Evolutionary conservation across 768 basidiomycete genomes (phyloP).

Genomic region (Trametes meyenii): DNA sequence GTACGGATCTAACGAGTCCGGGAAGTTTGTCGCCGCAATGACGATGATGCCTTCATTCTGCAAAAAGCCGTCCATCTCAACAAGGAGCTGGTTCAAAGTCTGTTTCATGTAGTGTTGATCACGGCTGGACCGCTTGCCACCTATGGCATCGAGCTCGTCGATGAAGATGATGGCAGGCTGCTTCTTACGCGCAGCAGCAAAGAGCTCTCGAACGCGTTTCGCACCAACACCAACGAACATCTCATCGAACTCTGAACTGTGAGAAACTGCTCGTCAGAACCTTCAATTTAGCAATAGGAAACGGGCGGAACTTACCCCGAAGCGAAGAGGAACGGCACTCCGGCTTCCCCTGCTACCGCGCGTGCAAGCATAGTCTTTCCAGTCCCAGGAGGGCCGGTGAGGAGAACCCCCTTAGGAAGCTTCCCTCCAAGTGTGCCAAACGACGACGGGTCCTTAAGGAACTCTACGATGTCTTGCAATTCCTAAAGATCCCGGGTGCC

Average conservation of each 20-base stretch:
- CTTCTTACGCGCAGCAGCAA: conserved; percentile 90
- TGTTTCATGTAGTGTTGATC: conserved; percentile 92
- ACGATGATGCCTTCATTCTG: conserved; percentile 94
- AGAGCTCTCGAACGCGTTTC: conserved; percentile 93
- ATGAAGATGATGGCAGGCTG: conserved; percentile 99
- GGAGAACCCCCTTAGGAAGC: conserved; percentile 89
- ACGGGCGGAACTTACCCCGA: conserved; percentile 61
- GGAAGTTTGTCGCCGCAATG: conserved; percentile 98
- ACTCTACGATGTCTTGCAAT: conserved; percentile 92
- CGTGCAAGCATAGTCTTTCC: conserved; percentile 99
- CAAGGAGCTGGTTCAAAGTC: conserved; percentile 93
- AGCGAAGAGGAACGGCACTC: conserved; percentile 96
- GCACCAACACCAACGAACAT: conserved; percentile 97
- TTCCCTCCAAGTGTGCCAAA: conserved; percentile 93
- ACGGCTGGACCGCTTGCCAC: conserved; percentile 81
- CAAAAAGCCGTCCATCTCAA: conserved; percentile 97
- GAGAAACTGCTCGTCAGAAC: conserved; percentile 8
- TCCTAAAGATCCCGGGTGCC: conserved; percentile 51
- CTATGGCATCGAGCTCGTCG: conserved; percentile 93
- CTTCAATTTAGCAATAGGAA: neutral
- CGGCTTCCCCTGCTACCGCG: conserved; percentile 97
- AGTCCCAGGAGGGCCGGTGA: conserved; percentile 91
- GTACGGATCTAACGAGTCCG: conserved; percentile 88
- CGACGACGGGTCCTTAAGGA: conserved; percentile 88
- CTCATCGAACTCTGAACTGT: conserved; percentile 90